Evolutionary conservation across 441 rosid genomes (phyloP).

Genomic region (Pelargonium cotyledonis): DNA sequence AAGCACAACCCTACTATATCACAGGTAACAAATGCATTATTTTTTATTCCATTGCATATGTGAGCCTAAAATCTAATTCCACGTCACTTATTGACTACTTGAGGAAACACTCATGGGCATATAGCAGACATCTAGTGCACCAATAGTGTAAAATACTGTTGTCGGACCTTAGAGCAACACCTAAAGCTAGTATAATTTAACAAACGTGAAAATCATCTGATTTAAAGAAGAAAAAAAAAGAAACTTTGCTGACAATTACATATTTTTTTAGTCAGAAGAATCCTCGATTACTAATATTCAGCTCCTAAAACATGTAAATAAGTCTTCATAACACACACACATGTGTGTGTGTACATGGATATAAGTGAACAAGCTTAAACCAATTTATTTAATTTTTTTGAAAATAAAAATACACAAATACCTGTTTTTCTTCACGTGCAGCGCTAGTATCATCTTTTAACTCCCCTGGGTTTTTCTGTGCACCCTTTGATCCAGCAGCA

Average conservation of each 20-base stretch:
- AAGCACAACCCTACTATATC: neutral
- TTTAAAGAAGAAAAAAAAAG: too few species aligned
- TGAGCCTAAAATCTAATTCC: neutral
- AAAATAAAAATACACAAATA: slow-evolving; percentile 19
- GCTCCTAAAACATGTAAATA: neutral
- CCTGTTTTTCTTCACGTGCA: slow-evolving; percentile 89
- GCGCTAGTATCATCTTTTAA: slow-evolving; percentile 82
- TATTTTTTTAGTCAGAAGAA: too few species aligned
- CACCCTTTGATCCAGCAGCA: slow-evolving; percentile 89
- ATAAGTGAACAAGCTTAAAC: neutral
- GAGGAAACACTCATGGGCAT: neutral
- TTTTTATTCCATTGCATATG: neutral
- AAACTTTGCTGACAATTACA: too few species aligned
- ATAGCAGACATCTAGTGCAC: neutral
- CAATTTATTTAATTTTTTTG: neutral
- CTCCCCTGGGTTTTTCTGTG: slow-evolving; percentile 59
- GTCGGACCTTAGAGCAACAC: neutral
- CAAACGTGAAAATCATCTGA: neutral
- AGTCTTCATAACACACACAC: neutral
- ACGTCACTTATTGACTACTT: neutral
- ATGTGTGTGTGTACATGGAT: neutral
- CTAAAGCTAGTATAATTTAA: neutral
- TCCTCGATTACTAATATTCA: neutral
- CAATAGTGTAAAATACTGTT: neutral
- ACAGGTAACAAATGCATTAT: too few species aligned